Evolutionary conservation across 139 green algal genomes (phyloP), one percentile per base, ranked within the genome.

Genomic region (Picochlorum sp.): DNA sequence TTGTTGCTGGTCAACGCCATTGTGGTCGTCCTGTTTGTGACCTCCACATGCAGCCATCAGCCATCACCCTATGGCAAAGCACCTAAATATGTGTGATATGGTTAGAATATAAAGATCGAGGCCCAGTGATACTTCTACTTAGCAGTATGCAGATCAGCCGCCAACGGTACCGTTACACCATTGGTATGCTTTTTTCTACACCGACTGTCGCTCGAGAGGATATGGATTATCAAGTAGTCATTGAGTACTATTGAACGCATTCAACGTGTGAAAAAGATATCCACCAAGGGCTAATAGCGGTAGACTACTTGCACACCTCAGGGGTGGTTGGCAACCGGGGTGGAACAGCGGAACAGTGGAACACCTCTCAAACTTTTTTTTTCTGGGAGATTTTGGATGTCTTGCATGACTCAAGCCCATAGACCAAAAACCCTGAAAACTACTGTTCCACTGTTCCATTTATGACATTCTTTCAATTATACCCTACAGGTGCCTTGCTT

Each of bases 381-480:
- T 54, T n/a, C 47, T 54, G 47, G 47, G 47, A 54, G 47, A 54
- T 54, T 24, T 54, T 54, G 47, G 47, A 54, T 54, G 47, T 54
- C 47, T 54, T 54, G 47, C 47, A 54, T 54, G 47, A 54, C 47
- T 54, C 47, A 7, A 54, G 47, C 47, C 47, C 47, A 54, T 54
- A 6, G 47, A 7, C 2, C 23, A 54, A 54, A 54, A 6, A 54
- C 1, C 47, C 47, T 54, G 47, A 54, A 52, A 54, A 54, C 47
- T 54, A 54, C 47, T 54, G 47, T 54, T 54, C 47, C 47, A 54
- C 47, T 54, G 47, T 54, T 54, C 47, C 47, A 54, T 54, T 54
- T n/a, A 54, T 54, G 47, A 54, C 47, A 54, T 54, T 54, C 47
- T 54, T 54, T 54, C 47, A 54, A 54, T 54, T 54, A 54, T 54